Base-by-base conservation (phyloP, 768 basidiomycete species). In the Amanita subjunquillea region DNA sequence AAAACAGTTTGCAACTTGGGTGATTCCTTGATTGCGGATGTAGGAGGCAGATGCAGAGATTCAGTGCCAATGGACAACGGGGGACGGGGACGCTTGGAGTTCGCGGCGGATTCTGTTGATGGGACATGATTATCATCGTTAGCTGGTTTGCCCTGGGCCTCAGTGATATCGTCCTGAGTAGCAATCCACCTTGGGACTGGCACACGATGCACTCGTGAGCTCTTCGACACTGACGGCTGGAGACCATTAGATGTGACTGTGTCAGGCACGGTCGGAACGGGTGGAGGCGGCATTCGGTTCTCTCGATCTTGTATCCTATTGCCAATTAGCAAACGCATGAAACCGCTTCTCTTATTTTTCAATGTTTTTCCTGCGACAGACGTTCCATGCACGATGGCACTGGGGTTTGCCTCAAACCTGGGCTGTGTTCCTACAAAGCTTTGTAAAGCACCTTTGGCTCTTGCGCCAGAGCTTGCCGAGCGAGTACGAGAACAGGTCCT, bases 271-370 rank as follows among this genome's bases (percentile, higher is more conserved):
- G 74, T 63, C 10, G 83, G 83, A 7, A 87, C 73, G 15, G 86
- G 81, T 5, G 81, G 81, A 1, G 76, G 76, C 6, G 66, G 65
- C 4, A 60, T 62, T 53, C 62, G 67, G 20, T 78, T 73, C 39
- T 77, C 76, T 60, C 66, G 72, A 40, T 80, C 74, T 48, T 73
- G 74, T 34, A 65, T 63, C 61, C 74, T 78, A 17, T 63, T 67
- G 15, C 74, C 73, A 59, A 83, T 80, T 62, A 91, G 89, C 9
- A 91, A 67, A 48, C 84, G 73, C 82, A 91, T 78, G 62, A 91
- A 87, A 6, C 76, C 88, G 56, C 87, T 90, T 64, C 85, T 90
- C 71, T 85, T 89, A 55, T 84, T 83, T 59, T 78, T 87, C 47
- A 91, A 63, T 2, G 67, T 57, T 58, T 79, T 84, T 8, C 69